A percentile compares a stretch with the other conserved stretches of the same genome.
phyloP scores from a whole-genome alignment of 2,329 filamentous ascomycete genomes.

The Dryadomyces quercivorus region DNA sequence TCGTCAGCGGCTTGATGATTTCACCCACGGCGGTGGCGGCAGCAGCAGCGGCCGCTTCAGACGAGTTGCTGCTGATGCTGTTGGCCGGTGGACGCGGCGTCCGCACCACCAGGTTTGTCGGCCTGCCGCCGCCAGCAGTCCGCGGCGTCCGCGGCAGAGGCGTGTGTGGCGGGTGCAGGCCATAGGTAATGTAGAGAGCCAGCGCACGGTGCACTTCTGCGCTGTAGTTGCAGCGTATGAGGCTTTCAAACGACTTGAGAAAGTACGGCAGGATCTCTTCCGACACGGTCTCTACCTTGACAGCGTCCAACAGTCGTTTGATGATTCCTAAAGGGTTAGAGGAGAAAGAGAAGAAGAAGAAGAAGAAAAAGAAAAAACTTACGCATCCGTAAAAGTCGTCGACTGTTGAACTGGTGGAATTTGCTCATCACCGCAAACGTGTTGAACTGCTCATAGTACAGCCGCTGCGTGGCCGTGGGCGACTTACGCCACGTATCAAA shows the following conservation, averaged over 20 bases:
- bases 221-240: constrained; percentile 71
- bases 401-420: constrained; percentile 83
- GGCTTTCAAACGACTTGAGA: constrained; percentile 62
- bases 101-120: not conserved
- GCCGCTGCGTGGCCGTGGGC: constrained; percentile 61
- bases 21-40: no score
- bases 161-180: constrained; percentile 46
- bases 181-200: constrained; percentile 86
- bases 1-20: constrained; percentile 30
- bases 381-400: constrained; percentile 82
- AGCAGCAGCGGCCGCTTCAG: no score
- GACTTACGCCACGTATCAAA: constrained; percentile 85
- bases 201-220: constrained; percentile 77
- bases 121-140: constrained; percentile 13
- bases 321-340: constrained; percentile 53
- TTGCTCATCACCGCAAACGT: constrained; percentile 85
- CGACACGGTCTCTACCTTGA: constrained; percentile 73
- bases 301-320: constrained; percentile 76
- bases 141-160: constrained; percentile 38
- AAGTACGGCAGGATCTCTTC: constrained; percentile 64
- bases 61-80: not conserved
- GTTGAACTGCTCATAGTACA: constrained; percentile 89
- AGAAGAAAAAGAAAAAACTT: constrained; percentile 24
- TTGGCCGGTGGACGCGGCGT: not conserved
- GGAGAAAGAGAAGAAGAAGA: not conserved